Percentiles rank a stretch among this genome's conserved stretches.
Conservation (phyloP, 768 basidiomycete genomes). For the Astraeus odoratus region DNA sequence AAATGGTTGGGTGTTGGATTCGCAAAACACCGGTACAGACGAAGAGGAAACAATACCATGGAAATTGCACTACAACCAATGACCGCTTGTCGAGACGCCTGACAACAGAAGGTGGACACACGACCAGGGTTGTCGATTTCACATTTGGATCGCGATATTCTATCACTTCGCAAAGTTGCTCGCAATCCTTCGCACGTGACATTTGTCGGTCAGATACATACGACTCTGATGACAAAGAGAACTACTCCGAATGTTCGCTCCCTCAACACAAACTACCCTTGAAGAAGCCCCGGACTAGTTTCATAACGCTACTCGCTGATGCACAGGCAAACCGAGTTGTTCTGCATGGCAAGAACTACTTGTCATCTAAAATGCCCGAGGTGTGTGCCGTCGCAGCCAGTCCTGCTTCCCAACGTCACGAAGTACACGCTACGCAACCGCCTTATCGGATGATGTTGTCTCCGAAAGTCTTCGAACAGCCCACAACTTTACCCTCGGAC, state of each 20-base stretch:
- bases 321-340: conserved; percentile 31
- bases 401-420: conserved; percentile 6
- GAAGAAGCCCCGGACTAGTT: conserved; percentile 24
- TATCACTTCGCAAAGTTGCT: conserved; percentile 5
- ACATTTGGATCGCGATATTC: neutral
- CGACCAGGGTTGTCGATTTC: neutral
- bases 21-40: conserved; percentile 29
- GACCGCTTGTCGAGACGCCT: neutral
- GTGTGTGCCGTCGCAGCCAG: conserved; percentile 6
- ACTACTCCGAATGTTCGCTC: conserved; percentile 5
- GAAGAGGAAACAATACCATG: conserved; percentile 12
- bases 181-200: conserved; percentile 9
- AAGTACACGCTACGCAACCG: conserved; percentile 6
- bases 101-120: neutral
- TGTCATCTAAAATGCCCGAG: conserved; percentile 12
- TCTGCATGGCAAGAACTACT: conserved; percentile 23
- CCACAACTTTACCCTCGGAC: conserved; percentile 32
- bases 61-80: neutral
- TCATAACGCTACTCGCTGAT: conserved; percentile 34
- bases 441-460: neutral
- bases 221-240: conserved; percentile 17
- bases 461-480: neutral
- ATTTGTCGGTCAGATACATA: conserved; percentile 10
- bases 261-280: conserved; percentile 6
- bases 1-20: conserved; percentile 39